Conservation (phyloP, 2,329 filamentous ascomycete species). For the Calycina herbarum region DNA sequence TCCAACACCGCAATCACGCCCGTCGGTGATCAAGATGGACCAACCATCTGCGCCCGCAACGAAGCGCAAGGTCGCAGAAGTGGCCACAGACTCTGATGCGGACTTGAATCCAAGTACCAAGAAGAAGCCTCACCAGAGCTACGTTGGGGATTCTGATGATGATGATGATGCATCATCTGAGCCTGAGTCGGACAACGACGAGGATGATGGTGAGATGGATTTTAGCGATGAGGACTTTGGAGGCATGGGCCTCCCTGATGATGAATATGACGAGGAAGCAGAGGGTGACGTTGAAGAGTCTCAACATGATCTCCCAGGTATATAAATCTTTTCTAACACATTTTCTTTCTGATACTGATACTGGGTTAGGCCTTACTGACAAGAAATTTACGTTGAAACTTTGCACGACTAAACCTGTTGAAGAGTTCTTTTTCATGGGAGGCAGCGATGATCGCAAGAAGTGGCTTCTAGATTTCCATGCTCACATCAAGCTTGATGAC, state of each 20-base stretch:
- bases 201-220: background rate
- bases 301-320: background rate
- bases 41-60: background rate
- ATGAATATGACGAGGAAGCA: background rate
- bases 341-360: background rate
- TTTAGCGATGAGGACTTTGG: background rate
- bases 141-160: background rate
- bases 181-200: background rate
- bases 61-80: background rate
- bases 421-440: background rate
- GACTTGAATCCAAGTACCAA: background rate
- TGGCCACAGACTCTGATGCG: background rate
- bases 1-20: background rate
- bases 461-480: conserved; percentile 11
- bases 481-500: conserved; percentile 16
- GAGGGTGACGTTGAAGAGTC: background rate
- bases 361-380: background rate
- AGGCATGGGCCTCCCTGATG: background rate
- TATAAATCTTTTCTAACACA: background rate
- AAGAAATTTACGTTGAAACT: background rate
- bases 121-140: background rate
- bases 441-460: background rate
- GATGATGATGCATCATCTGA: background rate
- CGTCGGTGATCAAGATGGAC: background rate
- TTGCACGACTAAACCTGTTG: background rate